A percentile compares a stretch with the other conserved stretches of the same genome.
Conservation (phyloP, 1,284 basidiomycete genomes). For the Rhodotorula sp. region DNA sequence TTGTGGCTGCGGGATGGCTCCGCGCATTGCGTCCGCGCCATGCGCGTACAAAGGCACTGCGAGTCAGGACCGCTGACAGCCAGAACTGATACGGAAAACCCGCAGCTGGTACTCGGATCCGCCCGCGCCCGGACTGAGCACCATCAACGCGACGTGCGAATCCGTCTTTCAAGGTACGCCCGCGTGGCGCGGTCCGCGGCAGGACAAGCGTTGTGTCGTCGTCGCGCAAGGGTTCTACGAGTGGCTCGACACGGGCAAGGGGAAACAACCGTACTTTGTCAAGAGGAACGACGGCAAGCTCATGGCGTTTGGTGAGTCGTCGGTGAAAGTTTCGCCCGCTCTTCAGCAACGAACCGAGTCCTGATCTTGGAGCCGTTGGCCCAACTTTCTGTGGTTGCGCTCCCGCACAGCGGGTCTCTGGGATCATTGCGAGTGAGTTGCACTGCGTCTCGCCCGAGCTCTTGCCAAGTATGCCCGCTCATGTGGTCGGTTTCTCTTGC, state of each 20-base stretch:
- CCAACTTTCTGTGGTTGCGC: no score
- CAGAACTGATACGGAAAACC: not conserved
- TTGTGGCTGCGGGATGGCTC: no score
- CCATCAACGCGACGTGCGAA: slow-evolving; percentile 86
- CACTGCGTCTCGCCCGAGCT: slow-evolving; percentile 34
- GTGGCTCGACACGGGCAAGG: slow-evolving; percentile 74
- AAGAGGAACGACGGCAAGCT: slow-evolving; percentile 63
- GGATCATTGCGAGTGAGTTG: slow-evolving; percentile 60
- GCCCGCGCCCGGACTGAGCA: slow-evolving; percentile 65
- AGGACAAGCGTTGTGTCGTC: slow-evolving; percentile 69
- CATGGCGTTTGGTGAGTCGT: slow-evolving; percentile 52
- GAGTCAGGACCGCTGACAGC: not conserved
- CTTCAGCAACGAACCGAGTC: not conserved
- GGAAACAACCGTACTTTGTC: slow-evolving; percentile 75
- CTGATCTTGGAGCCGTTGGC: not conserved
- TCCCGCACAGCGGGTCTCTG: slow-evolving; percentile 77
- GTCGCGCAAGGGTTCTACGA: slow-evolving; percentile 85
- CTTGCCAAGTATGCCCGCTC: slow-evolving; percentile 22
- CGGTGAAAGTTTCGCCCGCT: not conserved
- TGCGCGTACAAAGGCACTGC: no score
- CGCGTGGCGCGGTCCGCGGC: slow-evolving; percentile 27
- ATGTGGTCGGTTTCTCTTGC: no score
- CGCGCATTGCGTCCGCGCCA: no score
- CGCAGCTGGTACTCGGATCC: slow-evolving; percentile 67
- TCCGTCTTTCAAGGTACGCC: slow-evolving; percentile 63